These are phyloP conservation scores for Setomelanomma holmii DNA, from an alignment of 2,329 filamentous ascomycete species.

Conservation along the genomic window DNA sequence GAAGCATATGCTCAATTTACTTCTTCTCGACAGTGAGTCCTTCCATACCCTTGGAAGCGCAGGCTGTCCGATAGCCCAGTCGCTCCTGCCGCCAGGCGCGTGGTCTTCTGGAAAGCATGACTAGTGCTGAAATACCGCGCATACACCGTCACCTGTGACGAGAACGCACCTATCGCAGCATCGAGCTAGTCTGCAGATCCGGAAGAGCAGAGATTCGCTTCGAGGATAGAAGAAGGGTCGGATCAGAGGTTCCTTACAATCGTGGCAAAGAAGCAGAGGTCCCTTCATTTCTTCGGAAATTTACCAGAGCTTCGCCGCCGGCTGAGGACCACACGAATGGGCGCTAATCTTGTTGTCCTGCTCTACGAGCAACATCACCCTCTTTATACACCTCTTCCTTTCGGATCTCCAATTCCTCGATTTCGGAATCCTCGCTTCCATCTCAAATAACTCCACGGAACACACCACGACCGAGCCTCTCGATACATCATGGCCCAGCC, in stretches of 20 bases:
- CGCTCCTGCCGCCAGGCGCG: too few species aligned
- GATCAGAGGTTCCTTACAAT: constrained; percentile 27
- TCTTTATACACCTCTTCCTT: constrained; percentile 2
- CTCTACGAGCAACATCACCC: not conserved
- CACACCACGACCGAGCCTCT: not conserved
- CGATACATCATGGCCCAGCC: constrained; percentile 7
- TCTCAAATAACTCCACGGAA: not conserved
- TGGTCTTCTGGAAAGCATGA: too few species aligned
- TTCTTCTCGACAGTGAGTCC: too few species aligned
- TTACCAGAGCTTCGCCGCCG: constrained; percentile 34
- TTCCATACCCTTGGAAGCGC: too few species aligned
- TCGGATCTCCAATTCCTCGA: not conserved
- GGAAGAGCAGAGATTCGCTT: not conserved
- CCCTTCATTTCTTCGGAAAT: constrained; percentile 17
- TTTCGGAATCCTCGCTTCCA: not conserved
- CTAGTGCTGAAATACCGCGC: too few species aligned
- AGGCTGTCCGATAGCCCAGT: too few species aligned
- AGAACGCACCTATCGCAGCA: not conserved
- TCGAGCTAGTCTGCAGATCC: not conserved
- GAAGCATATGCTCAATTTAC: too few species aligned
- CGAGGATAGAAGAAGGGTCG: constrained; percentile 1
- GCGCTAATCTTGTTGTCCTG: constrained; percentile 40
- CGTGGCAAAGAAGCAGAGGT: constrained; percentile 22
- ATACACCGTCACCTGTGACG: too few species aligned
- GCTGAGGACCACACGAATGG: constrained; percentile 3